These are phyloP conservation scores for Claviceps africana DNA, from an alignment of 2,329 filamentous ascomycete genomes.

Conservation along the genomic window DNA sequence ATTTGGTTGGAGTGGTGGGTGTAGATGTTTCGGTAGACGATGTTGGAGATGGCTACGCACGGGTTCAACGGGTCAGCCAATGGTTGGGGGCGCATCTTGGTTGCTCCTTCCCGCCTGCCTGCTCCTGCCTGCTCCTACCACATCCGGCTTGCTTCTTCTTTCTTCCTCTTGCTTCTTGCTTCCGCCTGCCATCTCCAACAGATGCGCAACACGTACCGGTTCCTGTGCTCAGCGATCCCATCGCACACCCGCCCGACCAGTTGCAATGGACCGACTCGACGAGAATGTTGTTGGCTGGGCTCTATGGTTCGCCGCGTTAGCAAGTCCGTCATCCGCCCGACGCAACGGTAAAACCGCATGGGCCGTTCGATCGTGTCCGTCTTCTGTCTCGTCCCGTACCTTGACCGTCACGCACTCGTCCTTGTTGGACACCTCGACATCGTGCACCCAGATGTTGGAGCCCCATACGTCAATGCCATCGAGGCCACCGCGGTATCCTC, in stretches of 20 bases:
- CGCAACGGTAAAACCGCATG: too few species aligned
- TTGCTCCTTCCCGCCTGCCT: too few species aligned
- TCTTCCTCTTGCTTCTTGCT: neutral
- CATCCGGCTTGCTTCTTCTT: neutral
- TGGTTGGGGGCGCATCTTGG: too few species aligned
- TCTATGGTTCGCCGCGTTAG: neutral
- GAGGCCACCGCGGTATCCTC: neutral
- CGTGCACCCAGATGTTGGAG: conserved; percentile 1
- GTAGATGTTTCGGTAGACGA: neutral
- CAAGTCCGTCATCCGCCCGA: too few species aligned
- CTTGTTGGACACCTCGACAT: neutral
- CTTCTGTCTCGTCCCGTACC: neutral
- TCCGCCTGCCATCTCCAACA: too few species aligned
- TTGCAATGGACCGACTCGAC: conserved; percentile 1
- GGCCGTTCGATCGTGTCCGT: too few species aligned
- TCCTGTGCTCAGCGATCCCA: neutral
- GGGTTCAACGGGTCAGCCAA: too few species aligned
- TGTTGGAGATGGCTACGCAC: neutral
- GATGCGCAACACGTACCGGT: neutral
- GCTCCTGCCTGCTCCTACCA: too few species aligned
- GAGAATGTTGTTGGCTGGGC: neutral
- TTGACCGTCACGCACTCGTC: conserved; percentile 2
- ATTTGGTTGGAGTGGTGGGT: neutral
- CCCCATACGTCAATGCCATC: neutral
- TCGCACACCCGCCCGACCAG: neutral